These are phyloP conservation scores for Arachnomyces sp. DNA, from an alignment of 2,329 filamentous ascomycete species.

Conservation along the genomic window DNA sequence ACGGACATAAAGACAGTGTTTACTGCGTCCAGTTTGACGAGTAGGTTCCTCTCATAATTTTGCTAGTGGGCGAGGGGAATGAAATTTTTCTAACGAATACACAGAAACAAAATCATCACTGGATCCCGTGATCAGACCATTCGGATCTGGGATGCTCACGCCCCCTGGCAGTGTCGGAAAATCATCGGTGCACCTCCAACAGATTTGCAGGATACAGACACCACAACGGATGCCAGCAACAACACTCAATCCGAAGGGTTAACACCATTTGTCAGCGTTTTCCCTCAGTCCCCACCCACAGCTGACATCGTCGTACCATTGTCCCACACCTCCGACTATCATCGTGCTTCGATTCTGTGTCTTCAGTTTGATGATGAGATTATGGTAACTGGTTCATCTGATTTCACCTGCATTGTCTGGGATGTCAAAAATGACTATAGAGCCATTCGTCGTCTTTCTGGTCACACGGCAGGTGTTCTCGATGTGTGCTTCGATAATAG, in stretches of 20 bases:
- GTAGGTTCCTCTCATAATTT: conserved; percentile 42
- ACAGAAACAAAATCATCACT: conserved; percentile 85
- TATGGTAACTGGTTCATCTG: conserved; percentile 90
- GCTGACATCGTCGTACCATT: conserved; percentile 43
- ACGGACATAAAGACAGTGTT: conserved; percentile 90
- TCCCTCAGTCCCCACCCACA: conserved; percentile 44
- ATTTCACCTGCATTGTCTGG: conserved; percentile 86
- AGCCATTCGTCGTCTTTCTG: conserved; percentile 67
- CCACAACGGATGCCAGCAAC: conserved; percentile 48
- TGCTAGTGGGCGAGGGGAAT: neutral
- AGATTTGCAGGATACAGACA: conserved; percentile 16
- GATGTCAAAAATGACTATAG: conserved; percentile 70
- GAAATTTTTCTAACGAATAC: conserved; percentile 26
- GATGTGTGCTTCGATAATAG: conserved; percentile 89
- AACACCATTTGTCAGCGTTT: conserved; percentile 41
- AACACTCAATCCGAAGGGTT: conserved; percentile 33
- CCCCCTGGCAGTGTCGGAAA: conserved; percentile 67
- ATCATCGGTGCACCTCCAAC: conserved; percentile 66
- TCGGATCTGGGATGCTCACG: conserved; percentile 90
- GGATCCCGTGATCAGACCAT: conserved; percentile 94
- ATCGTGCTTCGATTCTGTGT: conserved; percentile 89
- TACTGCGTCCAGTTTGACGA: conserved; percentile 98
- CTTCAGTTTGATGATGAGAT: conserved; percentile 90
- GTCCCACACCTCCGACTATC: conserved; percentile 49
- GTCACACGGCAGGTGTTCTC: conserved; percentile 81